phyloP scores from a whole-genome alignment of 768 basidiomycete genomes.

The Paxillus involutus region DNA sequence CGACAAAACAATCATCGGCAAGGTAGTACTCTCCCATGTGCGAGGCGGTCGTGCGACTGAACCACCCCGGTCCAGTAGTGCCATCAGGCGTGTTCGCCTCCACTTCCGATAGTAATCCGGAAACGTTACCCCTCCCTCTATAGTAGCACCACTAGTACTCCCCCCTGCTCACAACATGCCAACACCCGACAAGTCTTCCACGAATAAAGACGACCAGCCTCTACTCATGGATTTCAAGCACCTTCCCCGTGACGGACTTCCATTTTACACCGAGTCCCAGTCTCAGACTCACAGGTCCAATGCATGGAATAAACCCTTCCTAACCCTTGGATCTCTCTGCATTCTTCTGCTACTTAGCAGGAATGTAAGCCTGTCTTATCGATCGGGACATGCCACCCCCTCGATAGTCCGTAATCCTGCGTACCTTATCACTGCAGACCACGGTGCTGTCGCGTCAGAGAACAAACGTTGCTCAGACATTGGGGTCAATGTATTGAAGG shows the following conservation, averaged over 20 bases:
- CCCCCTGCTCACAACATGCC: too few species aligned
- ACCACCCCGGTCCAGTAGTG: too few species aligned
- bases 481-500: constrained; percentile 72
- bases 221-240: background rate
- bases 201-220: background rate
- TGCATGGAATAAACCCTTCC: constrained; percentile 12
- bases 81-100: too few species aligned
- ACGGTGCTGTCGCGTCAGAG: constrained; percentile 90
- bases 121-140: too few species aligned
- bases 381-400: background rate
- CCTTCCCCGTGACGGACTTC: constrained; percentile 12
- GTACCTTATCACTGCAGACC: constrained; percentile 58
- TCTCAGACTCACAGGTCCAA: background rate
- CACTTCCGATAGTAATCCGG: too few species aligned
- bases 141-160: too few species aligned
- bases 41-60: too few species aligned
- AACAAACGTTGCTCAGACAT: constrained; percentile 84
- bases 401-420: constrained; percentile 44
- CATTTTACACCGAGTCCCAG: constrained; percentile 13
- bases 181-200: too few species aligned
- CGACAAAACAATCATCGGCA: too few species aligned
- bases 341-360: constrained; percentile 11
- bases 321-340: constrained; percentile 9
- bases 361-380: background rate
- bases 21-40: too few species aligned